These are phyloP conservation scores for Lophium mytilinum DNA, from an alignment of 495 filamentous ascomycete species.

Conservation along the genomic window DNA sequence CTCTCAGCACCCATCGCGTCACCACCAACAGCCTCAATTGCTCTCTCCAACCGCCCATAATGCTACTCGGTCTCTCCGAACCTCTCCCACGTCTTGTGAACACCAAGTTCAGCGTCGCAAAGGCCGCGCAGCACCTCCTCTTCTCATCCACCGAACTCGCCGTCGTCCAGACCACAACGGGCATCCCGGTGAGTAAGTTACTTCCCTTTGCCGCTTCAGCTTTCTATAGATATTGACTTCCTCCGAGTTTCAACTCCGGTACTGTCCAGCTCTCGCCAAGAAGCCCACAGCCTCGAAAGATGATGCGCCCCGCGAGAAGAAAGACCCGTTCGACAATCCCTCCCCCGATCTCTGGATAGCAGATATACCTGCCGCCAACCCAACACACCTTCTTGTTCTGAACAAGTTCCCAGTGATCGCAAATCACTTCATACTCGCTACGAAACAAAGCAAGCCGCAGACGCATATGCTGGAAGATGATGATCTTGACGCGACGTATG, in stretches of 20 bases:
- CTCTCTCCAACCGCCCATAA: not conserved
- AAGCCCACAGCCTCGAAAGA: slow-evolving; percentile 52
- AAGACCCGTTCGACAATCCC: slow-evolving; percentile 69
- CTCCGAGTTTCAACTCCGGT: slow-evolving; percentile 66
- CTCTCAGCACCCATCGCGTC: too few species aligned
- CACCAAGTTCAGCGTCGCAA: slow-evolving; percentile 22
- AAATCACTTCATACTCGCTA: slow-evolving; percentile 74
- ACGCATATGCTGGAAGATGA: slow-evolving; percentile 56
- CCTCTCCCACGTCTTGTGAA: slow-evolving; percentile 20
- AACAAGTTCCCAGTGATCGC: slow-evolving; percentile 79
- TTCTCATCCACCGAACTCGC: slow-evolving; percentile 29
- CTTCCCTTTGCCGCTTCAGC: not conserved
- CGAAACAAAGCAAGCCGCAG: slow-evolving; percentile 56
- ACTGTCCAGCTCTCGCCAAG: slow-evolving; percentile 64
- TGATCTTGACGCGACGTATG: slow-evolving; percentile 59
- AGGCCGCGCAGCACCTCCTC: slow-evolving; percentile 17
- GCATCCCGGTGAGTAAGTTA: slow-evolving; percentile 24
- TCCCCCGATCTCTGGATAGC: slow-evolving; percentile 53
- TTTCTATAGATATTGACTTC: not conserved
- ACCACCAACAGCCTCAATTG: too few species aligned
- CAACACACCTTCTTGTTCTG: slow-evolving; percentile 59
- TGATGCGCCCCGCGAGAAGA: slow-evolving; percentile 35
- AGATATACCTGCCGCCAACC: slow-evolving; percentile 41
- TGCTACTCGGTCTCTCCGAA: slow-evolving; percentile 22
- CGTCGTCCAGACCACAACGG: slow-evolving; percentile 18